These are phyloP conservation scores for Gardenia jasminoides DNA, from an alignment of 257 asterid species.

Conservation along the genomic window DNA sequence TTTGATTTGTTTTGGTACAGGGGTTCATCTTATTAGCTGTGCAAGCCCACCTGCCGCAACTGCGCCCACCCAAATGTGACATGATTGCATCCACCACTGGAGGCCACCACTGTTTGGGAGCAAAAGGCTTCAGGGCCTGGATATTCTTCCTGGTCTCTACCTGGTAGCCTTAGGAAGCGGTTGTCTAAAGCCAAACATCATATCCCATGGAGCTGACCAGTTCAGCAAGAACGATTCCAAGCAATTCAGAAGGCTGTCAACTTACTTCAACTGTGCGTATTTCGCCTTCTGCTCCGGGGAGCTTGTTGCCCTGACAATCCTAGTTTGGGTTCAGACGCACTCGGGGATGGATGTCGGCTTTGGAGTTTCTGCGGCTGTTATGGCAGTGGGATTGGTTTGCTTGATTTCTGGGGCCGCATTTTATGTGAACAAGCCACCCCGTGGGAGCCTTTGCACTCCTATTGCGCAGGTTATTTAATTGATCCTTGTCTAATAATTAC, in stretches of 20 bases:
- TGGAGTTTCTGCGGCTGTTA: constrained; percentile 68
- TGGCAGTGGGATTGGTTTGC: constrained; percentile 55
- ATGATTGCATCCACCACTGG: constrained; percentile 11
- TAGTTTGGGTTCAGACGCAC: constrained; percentile 71
- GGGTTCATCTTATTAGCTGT: constrained; percentile 58
- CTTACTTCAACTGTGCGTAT: constrained; percentile 71
- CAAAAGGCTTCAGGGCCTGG: constrained; percentile 51
- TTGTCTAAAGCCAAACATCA: constrained; percentile 68
- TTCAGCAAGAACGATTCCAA: constrained; percentile 31
- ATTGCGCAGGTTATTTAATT: no score
- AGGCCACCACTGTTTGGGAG: constrained; percentile 35
- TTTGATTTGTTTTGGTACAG: constrained; percentile 18
- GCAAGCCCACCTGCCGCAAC: constrained; percentile 56
- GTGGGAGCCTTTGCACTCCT: constrained; percentile 60
- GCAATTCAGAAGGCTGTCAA: constrained; percentile 52
- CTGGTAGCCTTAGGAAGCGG: constrained; percentile 79
- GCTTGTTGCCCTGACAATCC: constrained; percentile 63
- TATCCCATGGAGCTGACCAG: constrained; percentile 76
- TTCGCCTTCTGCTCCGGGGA: constrained; percentile 69
- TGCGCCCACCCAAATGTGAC: constrained; percentile 51
- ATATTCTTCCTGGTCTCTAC: constrained; percentile 57
- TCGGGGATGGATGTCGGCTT: constrained; percentile 75
- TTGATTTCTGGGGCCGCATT: constrained; percentile 51
- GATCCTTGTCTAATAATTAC: no score
- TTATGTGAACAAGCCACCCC: constrained; percentile 50